Conservation (phyloP, 176 grass and related monocot genomes). For the Alloteropsis semialata region DNA sequence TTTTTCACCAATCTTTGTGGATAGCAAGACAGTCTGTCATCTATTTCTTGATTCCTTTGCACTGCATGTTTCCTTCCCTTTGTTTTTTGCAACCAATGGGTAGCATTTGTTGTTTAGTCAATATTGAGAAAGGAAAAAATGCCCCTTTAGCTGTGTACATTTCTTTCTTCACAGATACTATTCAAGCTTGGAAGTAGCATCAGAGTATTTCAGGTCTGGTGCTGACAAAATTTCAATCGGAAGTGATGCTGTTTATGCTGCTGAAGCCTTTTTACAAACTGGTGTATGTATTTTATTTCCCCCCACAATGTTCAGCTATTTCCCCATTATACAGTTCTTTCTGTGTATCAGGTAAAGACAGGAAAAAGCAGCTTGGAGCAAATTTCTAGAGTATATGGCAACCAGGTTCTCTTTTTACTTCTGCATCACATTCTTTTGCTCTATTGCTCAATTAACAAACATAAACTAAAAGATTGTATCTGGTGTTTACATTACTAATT, state of each 20-base stretch:
- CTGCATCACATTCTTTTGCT: neutral
- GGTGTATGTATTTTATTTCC: constrained; percentile 61
- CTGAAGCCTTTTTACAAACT: constrained; percentile 86
- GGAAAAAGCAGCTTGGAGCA: constrained; percentile 95
- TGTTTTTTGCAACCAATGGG: neutral
- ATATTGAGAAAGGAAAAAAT: neutral
- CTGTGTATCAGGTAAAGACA: constrained; percentile 71
- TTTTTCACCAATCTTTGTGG: neutral
- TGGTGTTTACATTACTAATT: neutral
- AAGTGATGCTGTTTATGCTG: constrained; percentile 95
- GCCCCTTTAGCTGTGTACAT: neutral
- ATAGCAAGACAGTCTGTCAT: neutral
- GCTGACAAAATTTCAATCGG: constrained; percentile 98
- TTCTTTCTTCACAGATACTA: constrained; percentile 65
- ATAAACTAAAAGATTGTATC: neutral
- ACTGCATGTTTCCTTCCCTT: constrained; percentile 20
- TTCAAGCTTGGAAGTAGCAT: constrained; percentile 98
- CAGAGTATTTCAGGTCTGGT: constrained; percentile 98
- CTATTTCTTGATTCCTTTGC: constrained; percentile 17
- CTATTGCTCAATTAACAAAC: constrained; percentile 11
- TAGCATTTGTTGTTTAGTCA: constrained; percentile 11
- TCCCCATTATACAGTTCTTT: constrained; percentile 13
- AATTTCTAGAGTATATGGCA: constrained; percentile 94
- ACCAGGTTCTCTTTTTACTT: constrained; percentile 58
- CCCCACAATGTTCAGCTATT: neutral